Conservation (phyloP, 2,329 filamentous ascomycete species). For the Scedosporium apiospermum region DNA sequence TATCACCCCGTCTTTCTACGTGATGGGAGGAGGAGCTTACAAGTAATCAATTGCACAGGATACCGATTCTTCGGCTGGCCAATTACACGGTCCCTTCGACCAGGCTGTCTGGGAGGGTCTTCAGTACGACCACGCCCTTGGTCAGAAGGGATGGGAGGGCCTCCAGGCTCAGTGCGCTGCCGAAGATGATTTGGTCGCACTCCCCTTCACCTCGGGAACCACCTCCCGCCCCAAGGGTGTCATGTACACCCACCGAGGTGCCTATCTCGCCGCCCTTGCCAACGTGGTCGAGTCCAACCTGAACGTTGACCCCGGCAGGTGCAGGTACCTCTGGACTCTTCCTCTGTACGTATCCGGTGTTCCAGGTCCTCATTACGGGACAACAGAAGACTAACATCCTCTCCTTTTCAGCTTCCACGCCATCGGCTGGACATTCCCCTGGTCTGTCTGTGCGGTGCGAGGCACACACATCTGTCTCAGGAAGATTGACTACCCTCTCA, state of each 20-base stretch:
- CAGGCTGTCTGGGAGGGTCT: slow-evolving; percentile 74
- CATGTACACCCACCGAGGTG: slow-evolving; percentile 79
- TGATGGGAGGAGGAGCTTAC: no score
- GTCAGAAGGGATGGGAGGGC: slow-evolving; percentile 64
- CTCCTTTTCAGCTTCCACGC: slow-evolving; percentile 46
- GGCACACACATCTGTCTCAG: slow-evolving; percentile 93
- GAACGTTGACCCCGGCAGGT: slow-evolving; percentile 59
- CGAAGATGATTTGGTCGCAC: slow-evolving; percentile 74
- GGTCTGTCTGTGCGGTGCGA: slow-evolving; percentile 84
- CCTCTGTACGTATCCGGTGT: slow-evolving; percentile 59
- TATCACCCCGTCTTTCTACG: no score
- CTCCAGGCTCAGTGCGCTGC: slow-evolving; percentile 60
- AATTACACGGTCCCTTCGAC: slow-evolving; percentile 72
- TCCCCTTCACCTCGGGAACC: slow-evolving; percentile 91
- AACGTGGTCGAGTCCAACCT: slow-evolving; percentile 86
- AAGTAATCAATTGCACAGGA: slow-evolving; percentile 39
- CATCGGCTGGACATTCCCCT: slow-evolving; percentile 78
- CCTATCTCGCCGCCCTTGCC: slow-evolving; percentile 73
- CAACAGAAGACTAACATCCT: not conserved
- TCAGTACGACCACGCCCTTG: slow-evolving; percentile 56
- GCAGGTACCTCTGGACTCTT: slow-evolving; percentile 82
- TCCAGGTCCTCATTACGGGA: not conserved
- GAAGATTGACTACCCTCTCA: slow-evolving; percentile 89
- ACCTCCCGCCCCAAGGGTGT: slow-evolving; percentile 90
- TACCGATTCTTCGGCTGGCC: slow-evolving; percentile 65